Percentiles rank a stretch among this genome's conserved stretches.
phyloP scores from a whole-genome alignment of 179 eudicot genomes.

The Beta macrorhiza region DNA sequence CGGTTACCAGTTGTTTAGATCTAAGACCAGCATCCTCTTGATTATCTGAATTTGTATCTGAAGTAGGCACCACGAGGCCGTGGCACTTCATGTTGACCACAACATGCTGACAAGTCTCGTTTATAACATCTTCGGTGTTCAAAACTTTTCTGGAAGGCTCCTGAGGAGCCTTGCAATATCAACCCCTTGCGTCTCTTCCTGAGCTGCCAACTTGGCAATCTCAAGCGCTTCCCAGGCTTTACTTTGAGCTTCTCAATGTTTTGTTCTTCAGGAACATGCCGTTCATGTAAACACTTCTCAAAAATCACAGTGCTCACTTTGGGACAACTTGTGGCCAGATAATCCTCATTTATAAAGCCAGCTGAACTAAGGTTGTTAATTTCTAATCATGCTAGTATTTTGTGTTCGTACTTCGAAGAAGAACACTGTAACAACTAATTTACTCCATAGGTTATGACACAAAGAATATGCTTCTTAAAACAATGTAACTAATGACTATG shows the following conservation, averaged over 20 bases:
- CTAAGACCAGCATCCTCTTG: slow-evolving; percentile 15
- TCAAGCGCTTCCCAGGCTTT: slow-evolving; percentile 42
- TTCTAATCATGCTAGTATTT: no score
- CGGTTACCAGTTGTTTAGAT: slow-evolving; percentile 15
- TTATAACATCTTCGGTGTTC: slow-evolving; percentile 14
- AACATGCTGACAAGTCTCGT: slow-evolving; percentile 25
- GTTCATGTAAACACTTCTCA: neutral
- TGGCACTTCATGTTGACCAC: slow-evolving; percentile 1
- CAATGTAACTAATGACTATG: no score
- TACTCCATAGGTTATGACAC: no score
- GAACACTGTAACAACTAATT: no score
- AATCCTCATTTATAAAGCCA: slow-evolving; percentile 3
- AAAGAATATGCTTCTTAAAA: no score
- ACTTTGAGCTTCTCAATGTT: slow-evolving; percentile 12
- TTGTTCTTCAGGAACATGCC: slow-evolving; percentile 14
- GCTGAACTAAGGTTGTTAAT: slow-evolving; percentile 6
- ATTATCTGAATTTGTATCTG: slow-evolving; percentile 8
- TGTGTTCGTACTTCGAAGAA: no score
- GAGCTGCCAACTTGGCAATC: slow-evolving; percentile 58
- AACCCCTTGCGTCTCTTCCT: slow-evolving; percentile 43
- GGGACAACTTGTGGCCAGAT: neutral
- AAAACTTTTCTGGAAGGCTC: slow-evolving; percentile 23
- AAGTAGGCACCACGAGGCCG: slow-evolving; percentile 10
- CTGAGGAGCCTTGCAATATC: slow-evolving; percentile 24
- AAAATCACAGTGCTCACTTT: slow-evolving; percentile 13